phyloP scores from a whole-genome alignment of 495 filamentous ascomycete genomes.

The Trichodelitschia bisporula region DNA sequence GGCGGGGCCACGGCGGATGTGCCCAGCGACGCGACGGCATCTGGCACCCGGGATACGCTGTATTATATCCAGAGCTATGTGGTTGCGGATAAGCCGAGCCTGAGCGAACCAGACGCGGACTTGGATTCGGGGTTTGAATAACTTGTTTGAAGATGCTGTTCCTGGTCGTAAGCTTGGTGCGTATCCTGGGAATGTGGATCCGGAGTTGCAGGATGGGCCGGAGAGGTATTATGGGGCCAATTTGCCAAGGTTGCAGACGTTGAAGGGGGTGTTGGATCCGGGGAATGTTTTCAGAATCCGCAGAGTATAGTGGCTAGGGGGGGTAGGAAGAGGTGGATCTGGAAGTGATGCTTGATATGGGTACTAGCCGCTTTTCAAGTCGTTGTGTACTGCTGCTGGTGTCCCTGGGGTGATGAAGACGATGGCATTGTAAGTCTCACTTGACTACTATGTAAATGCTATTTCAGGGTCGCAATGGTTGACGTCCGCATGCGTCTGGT shows the following conservation, averaged over 20 bases:
- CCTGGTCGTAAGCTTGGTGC: constrained; percentile 7
- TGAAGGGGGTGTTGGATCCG: constrained; percentile 32
- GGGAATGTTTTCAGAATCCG: constrained; percentile 37
- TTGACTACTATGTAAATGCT: no score
- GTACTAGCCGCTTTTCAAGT: no score
- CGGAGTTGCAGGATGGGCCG: constrained; percentile 5
- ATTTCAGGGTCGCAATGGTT: no score
- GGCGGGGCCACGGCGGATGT: constrained; percentile 21
- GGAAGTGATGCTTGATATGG: no score
- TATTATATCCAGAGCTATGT: constrained; percentile 23
- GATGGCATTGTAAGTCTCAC: no score
- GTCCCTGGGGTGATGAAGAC: no score
- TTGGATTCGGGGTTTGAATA: constrained; percentile 23
- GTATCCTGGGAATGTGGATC: constrained; percentile 12
- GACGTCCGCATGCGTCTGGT: no score
- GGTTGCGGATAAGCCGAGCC: constrained; percentile 18
- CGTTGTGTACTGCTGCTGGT: no score
- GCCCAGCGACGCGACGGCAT: constrained; percentile 19
- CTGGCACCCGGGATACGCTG: constrained; percentile 20
- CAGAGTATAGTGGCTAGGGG: constrained; percentile 25
- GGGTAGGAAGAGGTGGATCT: no score
- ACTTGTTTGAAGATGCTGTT: constrained; percentile 7
- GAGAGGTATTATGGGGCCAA: constrained; percentile 26
- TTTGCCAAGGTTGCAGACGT: constrained; percentile 22
- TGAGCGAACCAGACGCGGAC: constrained; percentile 15